Evolutionary conservation across 2,329 filamentous ascomycete species (phyloP), one percentile per base, ranked within the genome.

Genomic region (Sarocladium brachiariae): DNA sequence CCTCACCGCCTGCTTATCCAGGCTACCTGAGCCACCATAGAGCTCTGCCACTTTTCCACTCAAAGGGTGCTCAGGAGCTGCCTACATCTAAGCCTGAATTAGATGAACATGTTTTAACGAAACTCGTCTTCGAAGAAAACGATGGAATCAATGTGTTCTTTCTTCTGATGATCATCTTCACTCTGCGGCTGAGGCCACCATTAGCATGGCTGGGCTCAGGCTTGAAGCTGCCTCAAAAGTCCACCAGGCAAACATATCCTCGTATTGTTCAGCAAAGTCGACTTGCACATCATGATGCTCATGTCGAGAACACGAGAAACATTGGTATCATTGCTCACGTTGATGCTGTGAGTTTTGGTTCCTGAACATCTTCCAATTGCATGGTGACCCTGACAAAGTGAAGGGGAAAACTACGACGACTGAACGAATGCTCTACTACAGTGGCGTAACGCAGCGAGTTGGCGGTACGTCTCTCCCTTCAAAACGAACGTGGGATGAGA

Each of bases 241-340:
- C 43, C 43, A 27, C n/a, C 18, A 9, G 4, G 13, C 11, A 19
- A 23, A 11, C 10, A 45, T 13, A 18, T 11, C 4, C n/a, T 27
- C 16, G 14, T 13, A 19, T 30, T 13, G n/a, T 33, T 14, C 43
- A 47, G 19, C 43, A 47, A 31, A 47, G 25, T 31, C 46, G 46
- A n/a, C 27, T 35, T 30, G 34, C 53, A 16, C 56, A 59, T 35
- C 55, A 60, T 51, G 58, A 61, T 56, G 50, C 57, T 27, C 58
- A 58, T 21, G 54, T 69, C 8, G 57, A 64, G 45, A 80, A 80
- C 59, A 93, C 91, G 49, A 80, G 92, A 59, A 99, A 99, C 64
- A 96, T 99, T 64, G 93, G 93, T 54, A 97, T 99, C 58, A 96
- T 99, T 66, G 93, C 93, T 53, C 93, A 99, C 67, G 96, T 99